Conservation (phyloP, 108 stramenopile genomes). For the Schizochytrium sp. region DNA sequence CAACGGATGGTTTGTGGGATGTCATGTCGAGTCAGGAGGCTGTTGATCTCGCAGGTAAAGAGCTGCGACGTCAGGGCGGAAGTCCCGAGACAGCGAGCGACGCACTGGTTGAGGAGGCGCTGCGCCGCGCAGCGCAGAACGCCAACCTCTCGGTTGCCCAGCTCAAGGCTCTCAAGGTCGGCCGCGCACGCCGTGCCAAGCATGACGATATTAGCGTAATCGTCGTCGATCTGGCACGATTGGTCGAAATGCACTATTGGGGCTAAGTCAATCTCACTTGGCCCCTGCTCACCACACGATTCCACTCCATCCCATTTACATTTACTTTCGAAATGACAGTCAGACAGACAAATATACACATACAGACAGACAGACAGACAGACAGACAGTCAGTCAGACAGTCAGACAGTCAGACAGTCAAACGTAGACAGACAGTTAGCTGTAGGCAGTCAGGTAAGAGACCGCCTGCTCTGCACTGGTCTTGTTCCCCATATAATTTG, state of each 20-base stretch:
- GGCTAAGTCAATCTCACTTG: neutral
- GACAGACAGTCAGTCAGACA: neutral
- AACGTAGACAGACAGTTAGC: neutral
- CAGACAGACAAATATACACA: neutral
- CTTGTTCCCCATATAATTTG: no score
- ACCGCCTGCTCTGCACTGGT: no score
- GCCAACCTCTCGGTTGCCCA: neutral
- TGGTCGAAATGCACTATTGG: conserved; percentile 17
- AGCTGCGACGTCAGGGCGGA: neutral
- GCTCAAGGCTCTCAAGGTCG: conserved; percentile 32
- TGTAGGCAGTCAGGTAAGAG: neutral
- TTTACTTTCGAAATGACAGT: neutral
- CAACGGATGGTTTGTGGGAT: conserved; percentile 92
- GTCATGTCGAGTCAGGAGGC: conserved; percentile 89
- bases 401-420: neutral
- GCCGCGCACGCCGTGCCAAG: conserved; percentile 34
- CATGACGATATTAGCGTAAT: conserved; percentile 44
- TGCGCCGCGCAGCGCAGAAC: neutral
- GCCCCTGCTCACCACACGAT: neutral
- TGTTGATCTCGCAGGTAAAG: conserved; percentile 62
- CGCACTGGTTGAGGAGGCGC: neutral
- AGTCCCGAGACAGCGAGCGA: neutral
- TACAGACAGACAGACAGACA: neutral
- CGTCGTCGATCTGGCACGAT: neutral
- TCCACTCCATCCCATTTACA: no score